Base-by-base conservation (phyloP, 768 basidiomycete species). In the Pleurotus platypus region DNA sequence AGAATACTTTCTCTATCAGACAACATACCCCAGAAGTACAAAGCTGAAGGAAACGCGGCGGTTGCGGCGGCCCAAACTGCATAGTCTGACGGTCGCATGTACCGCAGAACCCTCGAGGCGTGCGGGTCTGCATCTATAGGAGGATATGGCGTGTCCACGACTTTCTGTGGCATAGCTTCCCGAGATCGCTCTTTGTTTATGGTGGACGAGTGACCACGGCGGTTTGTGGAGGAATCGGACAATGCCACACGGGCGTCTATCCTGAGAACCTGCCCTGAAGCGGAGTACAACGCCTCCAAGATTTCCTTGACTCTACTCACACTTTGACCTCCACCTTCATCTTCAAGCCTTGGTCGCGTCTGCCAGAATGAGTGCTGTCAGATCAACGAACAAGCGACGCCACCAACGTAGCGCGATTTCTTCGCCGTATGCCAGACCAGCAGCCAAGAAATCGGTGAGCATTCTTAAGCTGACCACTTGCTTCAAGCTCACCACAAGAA, bases 41-140 rank as follows among this genome's bases (percentile, higher is more conserved):
- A 77, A 2, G 84, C 80, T n/a, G 79, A 80, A 15, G 96, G 96
- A 66, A 90, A 90, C 16, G 85, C 88, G 57, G 79, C 90, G 2
- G 95, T 93, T 56, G 81, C 82, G 43, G 78, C 86, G 16, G 84
- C 92, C 90, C 93, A 93, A 16, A 81, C 73, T 18, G 82, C 90
- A 76, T 92, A 94, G 78, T 99, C 96, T 1, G 87, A 86, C 18
- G 85, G 79, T 22, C 96, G 81, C 72, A 98, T 85, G 75, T 97
- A 97, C 57, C 90, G 78, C 18, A 99, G 74, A 49, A 99, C 96
- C 30, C 96, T 84, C 30, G 76, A 75, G 12, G 86, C 86, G 77
- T 97, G 90, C 8, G 96, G 96, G 78, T 98, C 96, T 0, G 85
- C 78, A 73, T 98, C 96, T 74, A 98, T 90, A 72, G 96, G 86